A percentile compares a stretch with the other conserved stretches of the same genome.
Conservation (phyloP, 2,329 filamentous ascomycete species). For the Graphilbum ipis-grandicollis region DNA sequence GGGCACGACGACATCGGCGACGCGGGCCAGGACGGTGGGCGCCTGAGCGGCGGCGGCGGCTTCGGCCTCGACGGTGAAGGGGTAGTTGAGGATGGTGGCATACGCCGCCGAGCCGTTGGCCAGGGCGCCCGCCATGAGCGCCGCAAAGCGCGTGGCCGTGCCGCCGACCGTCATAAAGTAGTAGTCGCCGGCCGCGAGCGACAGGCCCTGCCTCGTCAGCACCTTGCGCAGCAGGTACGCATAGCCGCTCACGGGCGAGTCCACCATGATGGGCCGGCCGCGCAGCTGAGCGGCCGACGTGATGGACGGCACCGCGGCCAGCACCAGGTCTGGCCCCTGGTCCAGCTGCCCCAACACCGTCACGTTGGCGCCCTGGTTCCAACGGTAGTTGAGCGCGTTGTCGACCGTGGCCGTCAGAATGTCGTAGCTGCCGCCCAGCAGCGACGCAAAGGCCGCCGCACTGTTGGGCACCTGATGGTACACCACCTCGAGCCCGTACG, state of each 20-base stretch:
- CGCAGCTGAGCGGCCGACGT: conserved; percentile 4
- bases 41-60: conserved; percentile 1
- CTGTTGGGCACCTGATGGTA: conserved; percentile 84
- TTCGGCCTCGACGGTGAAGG: conserved; percentile 10
- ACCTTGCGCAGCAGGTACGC: conserved; percentile 58
- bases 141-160: conserved; percentile 12
- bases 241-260: conserved; percentile 62
- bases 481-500: conserved; percentile 55
- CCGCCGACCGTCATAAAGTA: conserved; percentile 11
- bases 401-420: conserved; percentile 43
- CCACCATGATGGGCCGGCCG: conserved; percentile 53
- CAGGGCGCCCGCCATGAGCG: conserved; percentile 11
- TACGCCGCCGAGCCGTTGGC: conserved; percentile 13
- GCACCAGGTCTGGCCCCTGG: conserved; percentile 14
- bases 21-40: conserved; percentile 12
- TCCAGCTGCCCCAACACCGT: conserved; percentile 16
- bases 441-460: conserved; percentile 56
- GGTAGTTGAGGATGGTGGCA: conserved; percentile 15
- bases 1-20: conserved; percentile 11
- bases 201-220: conserved; percentile 66
- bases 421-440: conserved; percentile 33
- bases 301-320: conserved; percentile 13
- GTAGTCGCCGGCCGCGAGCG: conserved; percentile 17
- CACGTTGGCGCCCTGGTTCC: conserved; percentile 12
- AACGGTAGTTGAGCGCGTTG: conserved; percentile 13